phyloP scores from a whole-genome alignment of 1,284 basidiomycete species.

The Cutaneotrichosporon daszewskae region DNA sequence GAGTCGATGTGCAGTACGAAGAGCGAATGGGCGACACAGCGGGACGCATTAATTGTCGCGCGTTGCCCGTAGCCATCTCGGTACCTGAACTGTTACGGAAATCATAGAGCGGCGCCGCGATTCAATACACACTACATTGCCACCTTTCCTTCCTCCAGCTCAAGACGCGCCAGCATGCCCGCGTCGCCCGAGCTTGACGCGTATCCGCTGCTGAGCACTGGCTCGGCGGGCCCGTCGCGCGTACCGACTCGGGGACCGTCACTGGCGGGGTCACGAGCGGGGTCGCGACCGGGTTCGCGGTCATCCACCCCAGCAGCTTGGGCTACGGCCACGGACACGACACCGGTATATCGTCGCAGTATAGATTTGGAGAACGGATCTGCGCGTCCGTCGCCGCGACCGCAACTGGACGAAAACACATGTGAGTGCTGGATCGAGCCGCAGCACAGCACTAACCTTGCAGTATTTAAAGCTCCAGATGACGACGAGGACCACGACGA shows the following conservation, averaged over 20 bases:
- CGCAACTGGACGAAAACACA: neutral
- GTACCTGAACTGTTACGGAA: no score
- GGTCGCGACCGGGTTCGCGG: neutral
- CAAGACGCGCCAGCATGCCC: neutral
- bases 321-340: no score
- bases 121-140: no score
- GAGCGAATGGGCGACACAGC: no score
- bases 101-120: no score
- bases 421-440: conserved; percentile 3
- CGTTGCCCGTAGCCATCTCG: no score
- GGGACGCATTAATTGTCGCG: no score
- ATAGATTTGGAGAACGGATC: no score
- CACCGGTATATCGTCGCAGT: no score
- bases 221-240: neutral
- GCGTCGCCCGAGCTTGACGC: neutral
- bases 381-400: neutral
- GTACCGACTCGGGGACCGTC: neutral
- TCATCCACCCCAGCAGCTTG: no score
- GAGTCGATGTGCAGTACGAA: no score
- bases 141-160: no score
- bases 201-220: conserved; percentile 3
- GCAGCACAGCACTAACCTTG: neutral
- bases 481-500: conserved; percentile 26
- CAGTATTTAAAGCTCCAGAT: conserved; percentile 32
- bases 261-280: neutral